These are phyloP conservation scores for Fistulinella staudtii DNA, from an alignment of 1,284 basidiomycete genomes.

Conservation along the genomic window DNA sequence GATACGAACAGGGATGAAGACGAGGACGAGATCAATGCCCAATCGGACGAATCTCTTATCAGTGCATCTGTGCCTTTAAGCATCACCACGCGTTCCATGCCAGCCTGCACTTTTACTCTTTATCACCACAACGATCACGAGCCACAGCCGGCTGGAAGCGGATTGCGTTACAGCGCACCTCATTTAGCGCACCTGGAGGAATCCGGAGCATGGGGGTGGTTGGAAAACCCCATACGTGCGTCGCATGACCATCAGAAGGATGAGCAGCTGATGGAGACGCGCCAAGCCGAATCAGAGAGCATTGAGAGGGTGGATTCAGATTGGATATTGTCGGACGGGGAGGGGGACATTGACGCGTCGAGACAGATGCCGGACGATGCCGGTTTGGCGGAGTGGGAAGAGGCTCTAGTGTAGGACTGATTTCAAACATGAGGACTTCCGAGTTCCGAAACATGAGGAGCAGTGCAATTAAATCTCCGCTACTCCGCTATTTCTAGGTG, in stretches of 20 bases:
- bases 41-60: conserved; percentile 30
- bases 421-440: conserved; percentile 26
- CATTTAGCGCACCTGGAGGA: conserved; percentile 18
- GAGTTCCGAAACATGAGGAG: conserved; percentile 28
- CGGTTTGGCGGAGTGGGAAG: conserved; percentile 7
- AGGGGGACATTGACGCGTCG: conserved; percentile 4
- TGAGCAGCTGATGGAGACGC: conserved; percentile 17
- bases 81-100: conserved; percentile 15
- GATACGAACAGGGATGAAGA: conserved; percentile 4
- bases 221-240: conserved; percentile 3
- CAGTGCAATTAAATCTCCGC: conserved; percentile 22
- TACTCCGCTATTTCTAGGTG: conserved; percentile 24
- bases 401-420: conserved; percentile 10
- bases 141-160: conserved; percentile 10
- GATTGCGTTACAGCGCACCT: conserved; percentile 10
- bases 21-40: conserved; percentile 10
- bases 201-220: conserved; percentile 11
- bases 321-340: conserved; percentile 16
- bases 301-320: conserved; percentile 21
- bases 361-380: background rate
- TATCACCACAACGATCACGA: conserved; percentile 14
- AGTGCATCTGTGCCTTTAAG: conserved; percentile 11
- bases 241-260: conserved; percentile 10
- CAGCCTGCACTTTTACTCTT: conserved; percentile 9
- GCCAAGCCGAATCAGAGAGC: conserved; percentile 1